These are phyloP conservation scores for Thelephora aurantiotincta DNA, from an alignment of 768 basidiomycete genomes.

Conservation along the genomic window DNA sequence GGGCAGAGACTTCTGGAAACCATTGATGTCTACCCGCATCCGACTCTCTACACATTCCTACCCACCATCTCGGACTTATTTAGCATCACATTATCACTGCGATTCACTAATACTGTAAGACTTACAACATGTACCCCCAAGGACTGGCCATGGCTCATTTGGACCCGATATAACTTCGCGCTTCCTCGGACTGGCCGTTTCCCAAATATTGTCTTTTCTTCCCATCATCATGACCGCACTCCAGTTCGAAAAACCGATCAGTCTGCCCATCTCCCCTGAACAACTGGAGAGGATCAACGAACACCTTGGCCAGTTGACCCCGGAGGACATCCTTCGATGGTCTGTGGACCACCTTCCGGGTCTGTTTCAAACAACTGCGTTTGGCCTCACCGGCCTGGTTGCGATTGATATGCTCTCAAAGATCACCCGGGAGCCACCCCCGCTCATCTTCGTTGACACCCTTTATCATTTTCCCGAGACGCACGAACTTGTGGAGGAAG, in stretches of 20 bases:
- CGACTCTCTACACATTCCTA: no score
- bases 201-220: no score
- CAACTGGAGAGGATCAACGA: constrained; percentile 59
- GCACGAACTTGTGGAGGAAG: constrained; percentile 75
- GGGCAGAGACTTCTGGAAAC: constrained; percentile 39
- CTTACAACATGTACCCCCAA: no score
- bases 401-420: constrained; percentile 91
- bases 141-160: no score
- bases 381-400: constrained; percentile 90
- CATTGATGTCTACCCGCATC: not conserved
- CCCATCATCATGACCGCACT: constrained; percentile 7
- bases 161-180: no score
- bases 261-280: constrained; percentile 41
- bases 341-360: constrained; percentile 64
- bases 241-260: constrained; percentile 28
- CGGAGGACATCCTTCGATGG: constrained; percentile 82
- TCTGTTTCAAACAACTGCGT: constrained; percentile 90
- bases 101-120: no score
- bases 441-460: constrained; percentile 93
- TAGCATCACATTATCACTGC: no score
- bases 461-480: constrained; percentile 94
- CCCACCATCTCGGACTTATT: no score
- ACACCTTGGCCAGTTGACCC: constrained; percentile 53
- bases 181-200: no score
- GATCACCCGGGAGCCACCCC: constrained; percentile 50